Conservation (phyloP, 352 stramenopile species). For the Phytopythium mirpurense region DNA sequence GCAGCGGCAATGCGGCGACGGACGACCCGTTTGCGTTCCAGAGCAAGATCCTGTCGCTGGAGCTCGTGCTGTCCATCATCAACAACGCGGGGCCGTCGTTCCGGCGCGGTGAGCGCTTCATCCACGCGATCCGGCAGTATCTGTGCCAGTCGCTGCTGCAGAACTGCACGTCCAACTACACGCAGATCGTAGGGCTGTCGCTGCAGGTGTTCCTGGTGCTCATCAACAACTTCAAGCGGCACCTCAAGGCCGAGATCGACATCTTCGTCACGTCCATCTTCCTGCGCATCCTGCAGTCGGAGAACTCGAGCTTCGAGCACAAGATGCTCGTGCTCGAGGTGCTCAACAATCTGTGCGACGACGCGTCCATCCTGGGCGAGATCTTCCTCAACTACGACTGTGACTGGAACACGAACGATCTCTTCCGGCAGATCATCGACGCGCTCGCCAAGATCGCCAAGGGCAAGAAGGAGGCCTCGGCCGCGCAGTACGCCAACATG, state of each 20-base stretch:
- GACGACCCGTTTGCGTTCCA: conserved; percentile 93
- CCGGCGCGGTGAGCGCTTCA: conserved; percentile 92
- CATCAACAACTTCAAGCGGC: conserved; percentile 90
- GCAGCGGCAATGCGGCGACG: conserved; percentile 23
- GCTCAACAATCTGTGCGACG: conserved; percentile 94
- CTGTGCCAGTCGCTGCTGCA: conserved; percentile 97
- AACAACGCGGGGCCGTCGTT: conserved; percentile 95
- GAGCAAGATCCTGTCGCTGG: conserved; percentile 96
- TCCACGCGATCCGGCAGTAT: conserved; percentile 96
- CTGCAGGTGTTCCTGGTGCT: conserved; percentile 98
- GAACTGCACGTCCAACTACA: conserved; percentile 98
- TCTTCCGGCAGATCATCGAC: conserved; percentile 98
- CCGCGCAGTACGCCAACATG: conserved; percentile 50
- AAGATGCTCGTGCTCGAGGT: conserved; percentile 97
- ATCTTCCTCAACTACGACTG: conserved; percentile 99
- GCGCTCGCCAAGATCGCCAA: conserved; percentile 95
- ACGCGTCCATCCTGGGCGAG: conserved; percentile 93
- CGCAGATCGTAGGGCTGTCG: conserved; percentile 94
- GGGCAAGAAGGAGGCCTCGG: conserved; percentile 56
- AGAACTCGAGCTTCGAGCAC: conserved; percentile 97
- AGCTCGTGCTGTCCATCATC: conserved; percentile 97
- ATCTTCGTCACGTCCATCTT: conserved; percentile 99
- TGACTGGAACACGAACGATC: conserved; percentile 94
- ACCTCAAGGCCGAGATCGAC: conserved; percentile 98
- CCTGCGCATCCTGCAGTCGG: conserved; percentile 94